Evolutionary conservation across 257 asterid species (phyloP).

Genomic region (Solanum sparsipilum): DNA sequence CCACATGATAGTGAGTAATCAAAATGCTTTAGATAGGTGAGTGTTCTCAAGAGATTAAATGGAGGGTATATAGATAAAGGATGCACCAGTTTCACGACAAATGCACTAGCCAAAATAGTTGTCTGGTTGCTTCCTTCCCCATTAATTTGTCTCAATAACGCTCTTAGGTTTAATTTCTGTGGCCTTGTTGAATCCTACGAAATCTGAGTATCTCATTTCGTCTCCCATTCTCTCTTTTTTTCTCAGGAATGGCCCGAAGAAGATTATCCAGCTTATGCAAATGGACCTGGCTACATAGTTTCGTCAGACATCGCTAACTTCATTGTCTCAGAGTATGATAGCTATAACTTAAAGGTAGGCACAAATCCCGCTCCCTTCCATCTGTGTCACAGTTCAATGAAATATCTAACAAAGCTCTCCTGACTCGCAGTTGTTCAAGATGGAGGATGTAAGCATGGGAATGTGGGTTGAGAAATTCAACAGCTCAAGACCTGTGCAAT

Average conservation of each 20-base stretch:
- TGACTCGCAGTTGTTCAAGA: slow-evolving; percentile 63
- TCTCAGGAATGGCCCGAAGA: slow-evolving; percentile 98
- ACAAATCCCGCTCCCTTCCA: not conserved
- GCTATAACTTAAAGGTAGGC: slow-evolving; percentile 58
- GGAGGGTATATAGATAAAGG: not conserved
- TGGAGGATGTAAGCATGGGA: slow-evolving; percentile 98
- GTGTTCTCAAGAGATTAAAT: not conserved
- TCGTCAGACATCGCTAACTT: slow-evolving; percentile 76
- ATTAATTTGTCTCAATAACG: not conserved
- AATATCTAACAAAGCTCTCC: not conserved
- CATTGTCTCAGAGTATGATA: slow-evolving; percentile 56
- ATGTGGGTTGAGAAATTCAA: slow-evolving; percentile 87
- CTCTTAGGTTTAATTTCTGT: not conserved
- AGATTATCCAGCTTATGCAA: slow-evolving; percentile 89
- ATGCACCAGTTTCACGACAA: not conserved
- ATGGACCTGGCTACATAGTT: slow-evolving; percentile 92
- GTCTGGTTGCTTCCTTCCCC: not conserved
- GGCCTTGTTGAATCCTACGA: not conserved
- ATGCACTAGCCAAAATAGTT: not conserved
- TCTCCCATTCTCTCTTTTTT: not conserved
- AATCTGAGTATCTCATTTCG: not conserved
- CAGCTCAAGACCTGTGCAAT: slow-evolving; percentile 46
- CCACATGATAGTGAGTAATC: not conserved
- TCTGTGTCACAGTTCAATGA: not conserved
- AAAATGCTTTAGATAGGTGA: not conserved